phyloP scores from a whole-genome alignment of 148 eudicot species.

The Salicornia ramosissima region DNA sequence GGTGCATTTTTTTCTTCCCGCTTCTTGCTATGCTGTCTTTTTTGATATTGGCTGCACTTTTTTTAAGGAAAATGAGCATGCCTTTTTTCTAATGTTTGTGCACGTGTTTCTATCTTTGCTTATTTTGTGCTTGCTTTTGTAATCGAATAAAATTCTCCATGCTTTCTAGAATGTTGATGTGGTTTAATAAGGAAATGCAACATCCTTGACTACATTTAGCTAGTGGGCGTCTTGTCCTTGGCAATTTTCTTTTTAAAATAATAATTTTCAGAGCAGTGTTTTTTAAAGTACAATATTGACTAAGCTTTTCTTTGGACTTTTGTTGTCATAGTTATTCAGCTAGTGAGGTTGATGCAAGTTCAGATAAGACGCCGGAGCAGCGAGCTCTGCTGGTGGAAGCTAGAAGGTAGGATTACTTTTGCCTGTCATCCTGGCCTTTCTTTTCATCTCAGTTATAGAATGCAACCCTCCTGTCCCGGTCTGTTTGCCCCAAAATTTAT shows the following conservation, averaged over 20 bases:
- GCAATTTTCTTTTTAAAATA: background rate
- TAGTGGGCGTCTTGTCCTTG: background rate
- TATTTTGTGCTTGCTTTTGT: background rate
- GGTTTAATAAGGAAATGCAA: background rate
- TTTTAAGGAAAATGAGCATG: background rate
- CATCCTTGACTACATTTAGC: background rate
- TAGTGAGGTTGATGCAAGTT: slow-evolving; percentile 42
- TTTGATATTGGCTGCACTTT: background rate
- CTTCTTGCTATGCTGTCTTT: background rate
- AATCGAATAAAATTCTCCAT: background rate
- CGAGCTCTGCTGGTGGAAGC: slow-evolving; percentile 73
- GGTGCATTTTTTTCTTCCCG: background rate
- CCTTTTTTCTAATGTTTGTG: background rate
- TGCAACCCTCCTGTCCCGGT: too few species aligned
- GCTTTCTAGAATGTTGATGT: background rate
- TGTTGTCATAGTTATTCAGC: slow-evolving; percentile 42
- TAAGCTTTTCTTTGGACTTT: background rate
- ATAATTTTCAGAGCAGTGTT: background rate
- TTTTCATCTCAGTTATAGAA: too few species aligned
- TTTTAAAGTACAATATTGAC: background rate
- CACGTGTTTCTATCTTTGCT: background rate
- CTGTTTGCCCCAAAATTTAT: too few species aligned
- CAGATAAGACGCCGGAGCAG: slow-evolving; percentile 57
- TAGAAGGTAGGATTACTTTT: slow-evolving; percentile 46
- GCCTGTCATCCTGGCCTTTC: too few species aligned